These are phyloP conservation scores for Mycogone perniciosa DNA, from an alignment of 2,329 filamentous ascomycete genomes.

Conservation along the genomic window DNA sequence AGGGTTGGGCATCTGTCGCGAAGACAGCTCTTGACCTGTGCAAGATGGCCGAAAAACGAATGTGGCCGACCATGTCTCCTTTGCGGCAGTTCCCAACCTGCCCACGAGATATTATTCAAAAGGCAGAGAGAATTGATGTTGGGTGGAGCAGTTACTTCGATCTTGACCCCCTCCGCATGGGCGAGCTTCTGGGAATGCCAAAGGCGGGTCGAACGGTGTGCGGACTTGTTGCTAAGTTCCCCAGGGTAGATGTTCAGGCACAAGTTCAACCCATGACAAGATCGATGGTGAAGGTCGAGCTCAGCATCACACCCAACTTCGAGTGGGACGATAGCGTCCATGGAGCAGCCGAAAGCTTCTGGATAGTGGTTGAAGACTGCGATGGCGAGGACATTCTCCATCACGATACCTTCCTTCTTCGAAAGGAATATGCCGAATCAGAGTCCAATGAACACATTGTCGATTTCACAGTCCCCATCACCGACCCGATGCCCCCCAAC, in stretches of 20 bases:
- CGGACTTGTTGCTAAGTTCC: constrained; percentile 83
- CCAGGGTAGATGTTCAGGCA: constrained; percentile 84
- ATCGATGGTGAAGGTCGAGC: constrained; percentile 83
- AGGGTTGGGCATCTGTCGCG: constrained; percentile 89
- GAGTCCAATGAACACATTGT: constrained; percentile 92
- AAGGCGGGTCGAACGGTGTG: constrained; percentile 84
- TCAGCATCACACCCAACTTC: constrained; percentile 90
- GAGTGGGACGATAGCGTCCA: constrained; percentile 91
- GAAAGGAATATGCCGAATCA: constrained; percentile 77
- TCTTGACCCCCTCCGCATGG: constrained; percentile 92
- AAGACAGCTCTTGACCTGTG: constrained; percentile 90
- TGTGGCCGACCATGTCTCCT: constrained; percentile 99
- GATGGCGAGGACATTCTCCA: constrained; percentile 94
- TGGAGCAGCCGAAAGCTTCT: constrained; percentile 84
- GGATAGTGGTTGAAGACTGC: constrained; percentile 95
- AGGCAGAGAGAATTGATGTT: constrained; percentile 91
- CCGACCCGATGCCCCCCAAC: constrained; percentile 95
- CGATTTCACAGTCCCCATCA: constrained; percentile 93
- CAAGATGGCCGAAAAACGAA: constrained; percentile 98
- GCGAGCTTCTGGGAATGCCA: constrained; percentile 84
- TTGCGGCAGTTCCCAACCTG: constrained; percentile 83
- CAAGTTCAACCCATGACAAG: constrained; percentile 92
- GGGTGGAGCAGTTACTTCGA: constrained; percentile 93
- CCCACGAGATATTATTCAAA: constrained; percentile 78
- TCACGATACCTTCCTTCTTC: constrained; percentile 88